Evolutionary conservation across 352 stramenopile genomes (phyloP).

Genomic region (Phytophthora chlamydospora): DNA sequence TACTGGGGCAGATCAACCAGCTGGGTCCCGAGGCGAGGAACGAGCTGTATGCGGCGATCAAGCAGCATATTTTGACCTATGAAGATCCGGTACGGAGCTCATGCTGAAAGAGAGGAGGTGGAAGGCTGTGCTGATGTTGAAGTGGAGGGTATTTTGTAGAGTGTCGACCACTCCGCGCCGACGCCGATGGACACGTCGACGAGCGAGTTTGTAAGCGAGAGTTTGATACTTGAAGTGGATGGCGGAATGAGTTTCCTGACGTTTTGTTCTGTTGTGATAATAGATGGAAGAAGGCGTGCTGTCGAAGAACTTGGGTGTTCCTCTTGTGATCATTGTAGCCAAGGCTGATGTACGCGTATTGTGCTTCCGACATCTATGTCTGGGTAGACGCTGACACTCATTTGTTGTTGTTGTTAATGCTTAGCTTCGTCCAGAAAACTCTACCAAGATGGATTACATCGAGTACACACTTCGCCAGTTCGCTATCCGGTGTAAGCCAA

Average conservation of each 20-base stretch:
- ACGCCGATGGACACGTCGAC: constrained; percentile 61
- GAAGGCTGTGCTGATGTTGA: not conserved
- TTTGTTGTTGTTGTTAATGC: constrained; percentile 6
- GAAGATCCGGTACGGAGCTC: constrained; percentile 67
- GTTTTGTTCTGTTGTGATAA: constrained; percentile 1
- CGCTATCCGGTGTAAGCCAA: constrained; percentile 70
- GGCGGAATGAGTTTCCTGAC: not conserved
- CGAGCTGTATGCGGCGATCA: constrained; percentile 66
- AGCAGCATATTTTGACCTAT: constrained; percentile 79
- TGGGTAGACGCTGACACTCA: not conserved
- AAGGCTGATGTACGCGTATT: constrained; percentile 82
- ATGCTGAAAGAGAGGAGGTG: too few species aligned
- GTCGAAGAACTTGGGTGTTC: constrained; percentile 80
- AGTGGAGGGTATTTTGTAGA: constrained; percentile 32
- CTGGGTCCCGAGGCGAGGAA: constrained; percentile 52
- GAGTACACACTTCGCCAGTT: constrained; percentile 83
- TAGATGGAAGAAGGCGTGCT: constrained; percentile 82
- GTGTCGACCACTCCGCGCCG: constrained; percentile 58
- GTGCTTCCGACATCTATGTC: not conserved
- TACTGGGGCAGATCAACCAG: constrained; percentile 79
- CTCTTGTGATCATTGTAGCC: constrained; percentile 71
- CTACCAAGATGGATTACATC: constrained; percentile 87
- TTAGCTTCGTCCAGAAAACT: constrained; percentile 77
- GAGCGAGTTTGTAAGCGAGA: constrained; percentile 69
- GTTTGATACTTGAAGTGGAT: constrained; percentile 2